Percentiles rank a stretch among this genome's conserved stretches.
phyloP scores from a whole-genome alignment of 2,329 filamentous ascomycete genomes.

The Cladosporium velox region DNA sequence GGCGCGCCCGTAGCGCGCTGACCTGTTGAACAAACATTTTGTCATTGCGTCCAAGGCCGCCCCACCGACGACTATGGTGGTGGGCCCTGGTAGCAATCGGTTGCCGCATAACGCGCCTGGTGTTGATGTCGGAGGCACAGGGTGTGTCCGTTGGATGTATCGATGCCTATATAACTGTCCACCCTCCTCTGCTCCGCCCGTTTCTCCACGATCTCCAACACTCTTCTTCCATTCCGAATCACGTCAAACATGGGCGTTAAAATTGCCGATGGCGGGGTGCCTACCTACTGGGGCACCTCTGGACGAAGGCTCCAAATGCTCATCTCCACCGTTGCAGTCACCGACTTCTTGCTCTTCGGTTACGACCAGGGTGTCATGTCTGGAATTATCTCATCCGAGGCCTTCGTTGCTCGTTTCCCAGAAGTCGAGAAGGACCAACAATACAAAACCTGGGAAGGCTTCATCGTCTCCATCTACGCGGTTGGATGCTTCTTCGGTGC shows the following conservation, averaged over 20 bases:
- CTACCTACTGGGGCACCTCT: slow-evolving; percentile 29
- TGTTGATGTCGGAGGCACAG: slow-evolving; percentile 10
- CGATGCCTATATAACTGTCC: slow-evolving; percentile 19
- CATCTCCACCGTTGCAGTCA: slow-evolving; percentile 62
- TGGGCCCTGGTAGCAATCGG: slow-evolving; percentile 16
- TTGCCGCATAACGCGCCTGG: slow-evolving; percentile 20
- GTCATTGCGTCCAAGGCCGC: slow-evolving; percentile 4
- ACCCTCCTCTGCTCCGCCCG: neutral
- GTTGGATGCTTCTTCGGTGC: slow-evolving; percentile 22
- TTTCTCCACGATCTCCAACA: slow-evolving; percentile 15
- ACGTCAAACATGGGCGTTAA: slow-evolving; percentile 25
- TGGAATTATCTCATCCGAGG: slow-evolving; percentile 65
- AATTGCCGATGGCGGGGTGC: slow-evolving; percentile 24
- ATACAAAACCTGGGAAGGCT: slow-evolving; percentile 40
- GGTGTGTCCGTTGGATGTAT: slow-evolving; percentile 9
- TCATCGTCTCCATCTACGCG: slow-evolving; percentile 37
- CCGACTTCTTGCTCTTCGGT: slow-evolving; percentile 53
- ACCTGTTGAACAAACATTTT: slow-evolving; percentile 18
- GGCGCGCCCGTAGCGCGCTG: slow-evolving; percentile 12
- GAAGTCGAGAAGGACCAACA: slow-evolving; percentile 44
- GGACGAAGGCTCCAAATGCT: slow-evolving; percentile 52
- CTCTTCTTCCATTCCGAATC: slow-evolving; percentile 3
- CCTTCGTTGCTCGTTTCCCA: slow-evolving; percentile 55
- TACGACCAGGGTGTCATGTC: slow-evolving; percentile 37
- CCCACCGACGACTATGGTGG: slow-evolving; percentile 10